These are phyloP conservation scores for Puccinia coronata DNA, from an alignment of 1,284 basidiomycete species.

Conservation along the genomic window DNA sequence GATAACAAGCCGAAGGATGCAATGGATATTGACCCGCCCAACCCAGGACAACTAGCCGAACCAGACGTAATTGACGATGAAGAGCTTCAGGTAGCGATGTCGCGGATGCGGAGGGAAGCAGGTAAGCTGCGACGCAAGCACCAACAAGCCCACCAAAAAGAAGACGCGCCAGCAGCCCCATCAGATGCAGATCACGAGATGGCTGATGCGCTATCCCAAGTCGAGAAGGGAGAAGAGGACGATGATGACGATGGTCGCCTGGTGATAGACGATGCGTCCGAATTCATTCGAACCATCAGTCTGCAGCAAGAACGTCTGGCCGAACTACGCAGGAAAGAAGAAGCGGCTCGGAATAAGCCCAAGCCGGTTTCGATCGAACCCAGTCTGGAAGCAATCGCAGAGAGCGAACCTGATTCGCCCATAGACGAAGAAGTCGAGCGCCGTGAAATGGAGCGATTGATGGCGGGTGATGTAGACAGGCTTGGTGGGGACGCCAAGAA, in stretches of 20 bases:
- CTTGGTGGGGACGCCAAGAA: not conserved
- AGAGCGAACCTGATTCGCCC: constrained; percentile 20
- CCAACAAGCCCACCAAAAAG: constrained; percentile 66
- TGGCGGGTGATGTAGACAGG: constrained; percentile 34
- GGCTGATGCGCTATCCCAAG: not conserved
- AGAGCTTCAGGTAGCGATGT: constrained; percentile 89
- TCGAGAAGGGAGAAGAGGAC: not conserved
- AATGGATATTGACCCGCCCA: constrained; percentile 41
- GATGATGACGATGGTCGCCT: constrained; percentile 60
- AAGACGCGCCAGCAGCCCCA: constrained; percentile 54
- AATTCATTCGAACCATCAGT: constrained; percentile 89
- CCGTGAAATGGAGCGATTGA: constrained; percentile 42
- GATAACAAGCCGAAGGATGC: constrained; percentile 15
- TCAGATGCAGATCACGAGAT: constrained; percentile 12
- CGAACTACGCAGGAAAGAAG: constrained; percentile 53
- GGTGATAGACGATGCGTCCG: constrained; percentile 93
- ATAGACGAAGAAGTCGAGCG: constrained; percentile 43
- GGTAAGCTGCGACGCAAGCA: constrained; percentile 37
- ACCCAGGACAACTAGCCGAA: constrained; percentile 63
- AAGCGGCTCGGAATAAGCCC: constrained; percentile 64
- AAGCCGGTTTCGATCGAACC: constrained; percentile 61
- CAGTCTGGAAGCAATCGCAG: not conserved
- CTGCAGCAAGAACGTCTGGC: constrained; percentile 60
- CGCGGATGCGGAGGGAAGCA: constrained; percentile 73
- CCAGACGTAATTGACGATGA: constrained; percentile 96